Conservation (phyloP, 1,284 basidiomycete genomes). For the Retiboletus fuscus region DNA sequence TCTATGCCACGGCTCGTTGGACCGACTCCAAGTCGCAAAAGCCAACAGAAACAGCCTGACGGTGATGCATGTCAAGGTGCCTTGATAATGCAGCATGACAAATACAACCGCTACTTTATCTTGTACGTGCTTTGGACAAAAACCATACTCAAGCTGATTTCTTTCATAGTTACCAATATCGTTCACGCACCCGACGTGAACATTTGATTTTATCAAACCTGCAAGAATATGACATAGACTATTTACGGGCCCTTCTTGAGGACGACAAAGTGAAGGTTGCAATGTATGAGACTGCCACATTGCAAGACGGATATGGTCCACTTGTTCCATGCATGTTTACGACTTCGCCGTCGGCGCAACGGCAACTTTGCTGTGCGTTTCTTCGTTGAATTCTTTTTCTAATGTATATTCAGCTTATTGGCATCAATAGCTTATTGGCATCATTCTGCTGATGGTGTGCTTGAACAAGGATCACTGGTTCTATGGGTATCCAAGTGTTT, state of each 20-base stretch:
- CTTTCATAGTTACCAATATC: neutral
- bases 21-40: too few relatives aligned
- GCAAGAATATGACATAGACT: conserved; percentile 20
- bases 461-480: conserved; percentile 22
- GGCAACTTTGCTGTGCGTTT: conserved; percentile 18
- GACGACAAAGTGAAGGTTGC: neutral
- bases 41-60: too few relatives aligned
- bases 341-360: conserved; percentile 32
- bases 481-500: conserved; percentile 28
- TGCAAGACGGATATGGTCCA: conserved; percentile 40
- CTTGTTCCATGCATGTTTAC: conserved; percentile 31
- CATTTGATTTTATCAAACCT: conserved; percentile 12
- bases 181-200: neutral
- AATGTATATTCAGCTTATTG: neutral
- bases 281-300: conserved; percentile 13
- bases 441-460: conserved; percentile 15
- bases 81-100: too few relatives aligned
- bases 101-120: conserved; percentile 10
- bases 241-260: conserved; percentile 38
- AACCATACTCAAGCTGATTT: too few relatives aligned
- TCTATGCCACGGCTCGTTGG: too few relatives aligned
- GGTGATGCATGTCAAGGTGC: too few relatives aligned
- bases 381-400: fast-evolving
- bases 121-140: neutral
- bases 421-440: conserved; percentile 40